These are phyloP conservation scores for Purpureocillium lavendulum DNA, from an alignment of 2,329 filamentous ascomycete genomes.

Conservation along the genomic window DNA sequence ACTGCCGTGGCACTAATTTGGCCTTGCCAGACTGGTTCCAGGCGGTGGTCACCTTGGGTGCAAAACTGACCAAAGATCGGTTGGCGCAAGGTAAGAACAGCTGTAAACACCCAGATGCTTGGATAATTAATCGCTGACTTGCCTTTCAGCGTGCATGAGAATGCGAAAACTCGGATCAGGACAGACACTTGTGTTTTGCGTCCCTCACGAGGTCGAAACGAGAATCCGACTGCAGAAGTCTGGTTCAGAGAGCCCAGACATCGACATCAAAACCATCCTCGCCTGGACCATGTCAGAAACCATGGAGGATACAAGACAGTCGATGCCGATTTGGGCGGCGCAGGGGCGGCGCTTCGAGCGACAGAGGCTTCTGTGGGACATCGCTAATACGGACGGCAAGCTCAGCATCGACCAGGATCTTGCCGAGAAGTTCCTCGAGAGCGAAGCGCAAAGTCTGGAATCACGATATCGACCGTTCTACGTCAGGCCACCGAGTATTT, in stretches of 20 bases:
- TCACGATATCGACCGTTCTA: not conserved
- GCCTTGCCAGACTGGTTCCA: conserved; percentile 46
- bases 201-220: conserved; percentile 47
- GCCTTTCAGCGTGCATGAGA: conserved; percentile 54
- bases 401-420: not conserved
- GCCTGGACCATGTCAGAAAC: conserved; percentile 53
- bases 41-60: conserved; percentile 59
- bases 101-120: too few relatives aligned
- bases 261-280: conserved; percentile 38
- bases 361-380: conserved; percentile 28
- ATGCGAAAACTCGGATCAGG: conserved; percentile 58
- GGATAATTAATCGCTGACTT: too few relatives aligned
- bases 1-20: conserved; percentile 62
- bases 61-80: conserved; percentile 56
- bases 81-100: conserved; percentile 52
- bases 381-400: not conserved
- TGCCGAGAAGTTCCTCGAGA: conserved; percentile 1
- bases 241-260: conserved; percentile 28
- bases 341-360: conserved; percentile 46
- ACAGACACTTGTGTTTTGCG: conserved; percentile 53
- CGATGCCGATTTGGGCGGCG: conserved; percentile 50
- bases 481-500: not conserved
- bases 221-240: conserved; percentile 32
- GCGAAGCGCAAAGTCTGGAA: conserved; percentile 2
- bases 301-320: conserved; percentile 35